phyloP scores from a whole-genome alignment of 306 rosid species.

The Sicyos baderoa region DNA sequence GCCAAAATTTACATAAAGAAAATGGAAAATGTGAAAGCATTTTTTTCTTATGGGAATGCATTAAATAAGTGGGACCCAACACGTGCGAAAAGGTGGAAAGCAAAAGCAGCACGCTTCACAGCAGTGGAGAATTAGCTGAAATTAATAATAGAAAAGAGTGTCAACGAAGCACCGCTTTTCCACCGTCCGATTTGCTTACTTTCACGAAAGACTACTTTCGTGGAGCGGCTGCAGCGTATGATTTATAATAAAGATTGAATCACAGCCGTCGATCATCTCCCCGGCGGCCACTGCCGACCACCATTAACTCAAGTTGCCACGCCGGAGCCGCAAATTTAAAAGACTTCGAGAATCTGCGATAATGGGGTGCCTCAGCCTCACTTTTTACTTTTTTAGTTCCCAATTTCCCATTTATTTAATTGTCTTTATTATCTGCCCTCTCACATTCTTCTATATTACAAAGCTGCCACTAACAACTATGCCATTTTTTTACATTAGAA shows the following conservation, averaged over 20 bases:
- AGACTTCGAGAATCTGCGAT: background rate
- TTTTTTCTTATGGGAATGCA: background rate
- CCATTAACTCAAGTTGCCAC: background rate
- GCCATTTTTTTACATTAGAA: too few relatives aligned
- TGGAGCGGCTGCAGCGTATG: background rate
- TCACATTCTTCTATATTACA: background rate
- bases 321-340: conserved; percentile 17
- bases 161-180: background rate
- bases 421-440: background rate
- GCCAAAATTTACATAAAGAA: too few relatives aligned
- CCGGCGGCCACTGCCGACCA: background rate
- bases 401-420: conserved; percentile 8
- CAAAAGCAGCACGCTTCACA: conserved; percentile 14
- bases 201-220: background rate
- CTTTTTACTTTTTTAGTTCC: background rate
- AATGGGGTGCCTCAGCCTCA: background rate
- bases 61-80: conserved; percentile 10
- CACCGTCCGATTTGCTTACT: conserved; percentile 8
- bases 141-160: background rate
- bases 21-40: background rate
- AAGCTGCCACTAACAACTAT: too few relatives aligned
- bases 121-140: conserved; percentile 8
- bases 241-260: background rate
- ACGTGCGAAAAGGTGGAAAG: conserved; percentile 7
- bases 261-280: background rate